phyloP scores from a whole-genome alignment of 371 early-diverging fungal species.

The Chytridiales sp. region DNA sequence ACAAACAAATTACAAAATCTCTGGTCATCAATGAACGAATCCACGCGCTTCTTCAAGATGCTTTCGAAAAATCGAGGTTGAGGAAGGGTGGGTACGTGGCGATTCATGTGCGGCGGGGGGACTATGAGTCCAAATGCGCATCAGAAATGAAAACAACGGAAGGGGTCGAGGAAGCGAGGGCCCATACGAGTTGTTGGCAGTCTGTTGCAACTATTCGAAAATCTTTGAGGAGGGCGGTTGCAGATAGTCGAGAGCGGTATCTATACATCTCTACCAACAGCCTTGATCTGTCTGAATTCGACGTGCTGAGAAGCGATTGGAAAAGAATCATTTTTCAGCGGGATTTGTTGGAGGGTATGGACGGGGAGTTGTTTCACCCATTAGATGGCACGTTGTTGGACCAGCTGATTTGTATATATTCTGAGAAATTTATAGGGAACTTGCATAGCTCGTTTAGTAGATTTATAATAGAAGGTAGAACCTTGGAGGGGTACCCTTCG shows the following conservation, averaged over 20 bases:
- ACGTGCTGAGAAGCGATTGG: conserved; percentile 8
- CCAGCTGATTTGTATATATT: conserved; percentile 22
- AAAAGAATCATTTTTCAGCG: conserved; percentile 17
- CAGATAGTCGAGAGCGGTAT: background rate
- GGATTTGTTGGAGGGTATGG: conserved; percentile 1
- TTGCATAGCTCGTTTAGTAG: conserved; percentile 28
- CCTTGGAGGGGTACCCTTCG: background rate
- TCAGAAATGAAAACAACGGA: conserved; percentile 2
- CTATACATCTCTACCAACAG: too few species aligned
- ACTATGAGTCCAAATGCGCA: conserved; percentile 39
- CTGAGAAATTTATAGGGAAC: conserved; percentile 31
- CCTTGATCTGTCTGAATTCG: background rate
- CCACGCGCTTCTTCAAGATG: background rate
- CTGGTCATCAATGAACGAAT: conserved; percentile 18
- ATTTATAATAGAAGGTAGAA: conserved; percentile 26
- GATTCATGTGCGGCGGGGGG: conserved; percentile 38
- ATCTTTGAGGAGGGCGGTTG: background rate
- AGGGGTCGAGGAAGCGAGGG: background rate
- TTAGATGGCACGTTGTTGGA: conserved; percentile 28
- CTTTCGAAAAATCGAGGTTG: conserved; percentile 3
- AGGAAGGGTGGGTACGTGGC: conserved; percentile 17
- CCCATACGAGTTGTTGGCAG: conserved; percentile 5
- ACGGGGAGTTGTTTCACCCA: conserved; percentile 26
- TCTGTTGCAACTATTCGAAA: background rate
- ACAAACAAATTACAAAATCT: conserved; percentile 22